Evolutionary conservation across 192 early-diverging fungal species (phyloP).

Genomic region (Podila horticola): DNA sequence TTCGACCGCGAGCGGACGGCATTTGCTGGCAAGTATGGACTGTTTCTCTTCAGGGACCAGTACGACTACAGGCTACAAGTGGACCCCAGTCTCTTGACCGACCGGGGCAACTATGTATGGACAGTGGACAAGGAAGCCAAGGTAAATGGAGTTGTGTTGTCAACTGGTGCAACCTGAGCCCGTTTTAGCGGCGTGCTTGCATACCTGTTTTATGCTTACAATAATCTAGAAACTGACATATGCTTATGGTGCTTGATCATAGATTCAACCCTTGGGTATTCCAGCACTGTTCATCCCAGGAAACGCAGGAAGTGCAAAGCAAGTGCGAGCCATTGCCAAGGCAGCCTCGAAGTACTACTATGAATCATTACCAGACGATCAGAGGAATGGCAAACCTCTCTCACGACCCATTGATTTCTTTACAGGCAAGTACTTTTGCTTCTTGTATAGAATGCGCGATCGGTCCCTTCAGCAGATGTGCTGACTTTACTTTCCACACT

Average conservation of each 20-base stretch:
- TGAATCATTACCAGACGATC: conserved; percentile 51
- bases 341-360: conserved; percentile 73
- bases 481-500: background rate
- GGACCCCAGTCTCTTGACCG: conserved; percentile 23
- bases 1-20: conserved; percentile 69
- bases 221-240: no score
- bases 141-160: conserved; percentile 27
- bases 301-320: conserved; percentile 93
- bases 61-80: conserved; percentile 41
- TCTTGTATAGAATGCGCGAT: background rate
- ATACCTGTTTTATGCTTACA: no score
- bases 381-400: conserved; percentile 32
- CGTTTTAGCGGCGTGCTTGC: no score
- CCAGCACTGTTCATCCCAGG: conserved; percentile 97
- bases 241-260: background rate
- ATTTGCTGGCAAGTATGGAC: conserved; percentile 82
- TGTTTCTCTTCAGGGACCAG: conserved; percentile 70
- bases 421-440: conserved; percentile 52
- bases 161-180: no score
- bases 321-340: conserved; percentile 87
- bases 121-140: conserved; percentile 71
- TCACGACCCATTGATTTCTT: conserved; percentile 66
- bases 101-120: conserved; percentile 29
- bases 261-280: conserved; percentile 71
- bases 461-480: background rate